Conservation (phyloP, 1,284 basidiomycete genomes). For the Malassezia yamatoensis region DNA sequence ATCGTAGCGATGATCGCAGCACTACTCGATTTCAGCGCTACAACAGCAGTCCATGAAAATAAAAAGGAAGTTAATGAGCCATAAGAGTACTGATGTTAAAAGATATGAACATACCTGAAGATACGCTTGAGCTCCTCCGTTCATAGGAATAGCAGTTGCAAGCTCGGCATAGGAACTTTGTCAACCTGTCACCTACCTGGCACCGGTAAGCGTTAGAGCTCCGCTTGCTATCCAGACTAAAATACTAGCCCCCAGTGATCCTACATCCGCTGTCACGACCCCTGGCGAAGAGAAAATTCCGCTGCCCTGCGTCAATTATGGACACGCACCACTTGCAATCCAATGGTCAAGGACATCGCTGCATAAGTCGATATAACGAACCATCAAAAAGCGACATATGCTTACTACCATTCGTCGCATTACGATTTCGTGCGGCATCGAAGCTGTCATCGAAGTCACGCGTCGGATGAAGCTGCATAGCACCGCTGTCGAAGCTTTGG, state of each 20-base stretch:
- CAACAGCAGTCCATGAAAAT: constrained; percentile 48
- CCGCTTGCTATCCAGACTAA: constrained; percentile 41
- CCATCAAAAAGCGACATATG: background rate
- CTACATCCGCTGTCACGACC: constrained; percentile 40
- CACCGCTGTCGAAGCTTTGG: background rate
- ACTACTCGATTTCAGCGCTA: constrained; percentile 53
- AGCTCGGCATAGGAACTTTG: constrained; percentile 64
- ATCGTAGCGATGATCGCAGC: constrained; percentile 54
- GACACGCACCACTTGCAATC: constrained; percentile 34
- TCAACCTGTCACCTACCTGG: constrained; percentile 54
- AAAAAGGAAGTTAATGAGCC: constrained; percentile 59
- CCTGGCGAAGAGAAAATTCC: constrained; percentile 47
- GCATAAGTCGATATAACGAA: background rate
- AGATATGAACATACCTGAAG: constrained; percentile 49
- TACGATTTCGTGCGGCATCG: background rate
- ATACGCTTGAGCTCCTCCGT: constrained; percentile 58
- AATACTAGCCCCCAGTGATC: constrained; percentile 36
- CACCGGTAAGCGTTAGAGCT: constrained; percentile 41
- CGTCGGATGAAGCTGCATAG: background rate
- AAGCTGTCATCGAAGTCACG: constrained; percentile 5
- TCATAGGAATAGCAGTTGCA: constrained; percentile 52
- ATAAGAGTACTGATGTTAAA: constrained; percentile 54
- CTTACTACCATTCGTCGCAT: background rate
- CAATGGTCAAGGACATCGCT: constrained; percentile 35
- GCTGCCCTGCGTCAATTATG: constrained; percentile 18